Conservation (phyloP, 75 land plant species). For the Gnetum montanum region DNA sequence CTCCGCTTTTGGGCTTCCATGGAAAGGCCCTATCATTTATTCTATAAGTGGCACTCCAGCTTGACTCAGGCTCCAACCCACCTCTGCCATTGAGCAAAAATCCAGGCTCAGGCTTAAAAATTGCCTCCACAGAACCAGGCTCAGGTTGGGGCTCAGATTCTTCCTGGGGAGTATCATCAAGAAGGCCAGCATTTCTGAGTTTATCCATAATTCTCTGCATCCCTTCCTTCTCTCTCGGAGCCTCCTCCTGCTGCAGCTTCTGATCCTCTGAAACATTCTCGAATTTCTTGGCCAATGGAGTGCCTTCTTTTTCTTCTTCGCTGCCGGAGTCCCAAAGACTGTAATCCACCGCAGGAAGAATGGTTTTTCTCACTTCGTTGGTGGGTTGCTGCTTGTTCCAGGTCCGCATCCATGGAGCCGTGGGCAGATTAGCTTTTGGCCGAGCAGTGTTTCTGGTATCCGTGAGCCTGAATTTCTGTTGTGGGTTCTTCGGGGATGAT, state of each 20-base stretch:
- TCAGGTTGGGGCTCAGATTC: constrained; percentile 14
- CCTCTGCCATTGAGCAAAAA: constrained; percentile 42
- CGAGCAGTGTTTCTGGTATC: too few relatives aligned
- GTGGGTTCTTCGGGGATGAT: too few relatives aligned
- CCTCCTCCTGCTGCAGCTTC: background rate
- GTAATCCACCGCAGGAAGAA: background rate
- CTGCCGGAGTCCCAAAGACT: background rate
- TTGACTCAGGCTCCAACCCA: constrained; percentile 22
- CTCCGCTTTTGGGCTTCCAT: constrained; percentile 61
- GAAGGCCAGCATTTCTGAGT: constrained; percentile 43
- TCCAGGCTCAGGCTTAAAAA: constrained; percentile 60
- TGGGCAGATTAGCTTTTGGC: too few relatives aligned
- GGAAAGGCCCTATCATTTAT: constrained; percentile 13
- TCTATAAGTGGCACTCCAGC: constrained; percentile 14
- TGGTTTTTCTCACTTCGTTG: background rate
- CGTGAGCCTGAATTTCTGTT: too few relatives aligned
- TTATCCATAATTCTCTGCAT: constrained; percentile 55
- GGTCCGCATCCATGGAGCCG: background rate
- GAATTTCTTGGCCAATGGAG: background rate
- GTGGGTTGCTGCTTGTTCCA: background rate
- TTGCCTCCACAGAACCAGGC: constrained; percentile 54
- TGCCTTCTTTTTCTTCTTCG: background rate
- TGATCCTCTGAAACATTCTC: background rate
- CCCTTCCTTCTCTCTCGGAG: constrained; percentile 3
- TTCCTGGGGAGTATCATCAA: constrained; percentile 17